A percentile compares a stretch with the other conserved stretches of the same genome.
phyloP scores from a whole-genome alignment of 23 red algal species.

The Pyropia haitanensis region DNA sequence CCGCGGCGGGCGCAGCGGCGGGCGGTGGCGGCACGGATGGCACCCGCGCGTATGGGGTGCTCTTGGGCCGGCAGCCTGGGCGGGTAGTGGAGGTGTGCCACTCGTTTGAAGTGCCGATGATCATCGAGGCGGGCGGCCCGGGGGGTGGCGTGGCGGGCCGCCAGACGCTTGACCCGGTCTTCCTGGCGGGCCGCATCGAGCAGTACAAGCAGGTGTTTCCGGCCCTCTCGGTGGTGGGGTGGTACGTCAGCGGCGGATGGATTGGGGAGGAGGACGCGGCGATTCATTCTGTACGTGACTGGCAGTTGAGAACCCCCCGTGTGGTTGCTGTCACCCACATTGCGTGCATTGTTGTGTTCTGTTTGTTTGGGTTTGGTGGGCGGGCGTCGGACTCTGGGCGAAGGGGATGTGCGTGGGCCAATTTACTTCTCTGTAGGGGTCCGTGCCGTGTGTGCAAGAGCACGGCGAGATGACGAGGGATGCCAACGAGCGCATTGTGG shows the following conservation, averaged over 20 bases:
- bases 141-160: too few relatives aligned
- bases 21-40: constrained; percentile 10
- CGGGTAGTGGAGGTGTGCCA: constrained; percentile 69
- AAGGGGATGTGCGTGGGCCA: background rate
- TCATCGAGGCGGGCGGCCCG: constrained; percentile 1
- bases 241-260: constrained; percentile 58
- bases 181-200: constrained; percentile 45
- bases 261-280: constrained; percentile 25
- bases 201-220: constrained; percentile 78
- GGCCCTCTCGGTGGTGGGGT: constrained; percentile 56
- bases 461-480: too few relatives aligned
- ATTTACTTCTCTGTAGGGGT: too few relatives aligned
- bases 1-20: background rate
- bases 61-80: constrained; percentile 55
- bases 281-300: constrained; percentile 23
- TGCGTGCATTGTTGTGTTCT: constrained; percentile 27
- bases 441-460: too few relatives aligned
- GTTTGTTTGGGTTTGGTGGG: background rate
- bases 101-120: constrained; percentile 51
- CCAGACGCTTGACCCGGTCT: constrained; percentile 33
- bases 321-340: constrained; percentile 30
- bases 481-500: too few relatives aligned
- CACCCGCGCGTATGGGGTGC: constrained; percentile 46
- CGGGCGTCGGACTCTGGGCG: background rate
- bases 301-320: background rate